Evolutionary conservation across 768 basidiomycete genomes (phyloP).

Genomic region (Lanmaoa pseudosensibilis): DNA sequence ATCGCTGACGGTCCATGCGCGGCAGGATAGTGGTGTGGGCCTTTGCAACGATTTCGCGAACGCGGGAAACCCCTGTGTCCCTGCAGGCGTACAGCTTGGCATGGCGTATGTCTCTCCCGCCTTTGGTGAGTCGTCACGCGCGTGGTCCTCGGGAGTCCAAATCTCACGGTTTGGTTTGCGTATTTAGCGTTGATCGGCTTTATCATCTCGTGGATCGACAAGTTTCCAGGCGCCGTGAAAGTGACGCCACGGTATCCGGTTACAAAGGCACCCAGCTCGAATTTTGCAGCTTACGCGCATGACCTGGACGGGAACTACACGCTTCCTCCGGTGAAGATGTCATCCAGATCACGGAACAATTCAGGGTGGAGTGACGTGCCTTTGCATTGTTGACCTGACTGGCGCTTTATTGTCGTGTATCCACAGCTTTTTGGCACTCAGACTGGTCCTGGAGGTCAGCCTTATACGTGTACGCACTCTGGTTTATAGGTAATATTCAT

Average conservation of each 20-base stretch:
- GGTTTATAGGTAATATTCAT: background rate
- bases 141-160: background rate
- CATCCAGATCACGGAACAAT: slow-evolving; percentile 11
- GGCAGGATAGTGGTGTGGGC: slow-evolving; percentile 10
- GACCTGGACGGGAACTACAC: slow-evolving; percentile 25
- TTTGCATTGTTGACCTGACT: slow-evolving; percentile 6
- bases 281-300: slow-evolving; percentile 22
- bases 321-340: slow-evolving; percentile 4
- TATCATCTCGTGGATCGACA: slow-evolving; percentile 31
- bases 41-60: slow-evolving; percentile 34
- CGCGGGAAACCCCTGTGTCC: slow-evolving; percentile 18
- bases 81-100: slow-evolving; percentile 24
- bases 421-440: background rate
- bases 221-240: slow-evolving; percentile 23
- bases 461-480: background rate
- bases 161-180: background rate
- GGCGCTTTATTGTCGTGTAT: background rate
- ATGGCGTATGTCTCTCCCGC: slow-evolving; percentile 32
- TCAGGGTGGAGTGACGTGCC: slow-evolving; percentile 28
- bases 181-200: slow-evolving; percentile 22
- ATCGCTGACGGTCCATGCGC: slow-evolving; percentile 31
- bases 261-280: slow-evolving; percentile 35
- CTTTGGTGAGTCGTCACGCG: slow-evolving; percentile 24
- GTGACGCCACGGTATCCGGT: slow-evolving; percentile 26
- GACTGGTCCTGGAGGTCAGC: slow-evolving; percentile 15